Conservation (phyloP, 805 yeast genomes). For the Groenewaldozyma salmanticensis region DNA sequence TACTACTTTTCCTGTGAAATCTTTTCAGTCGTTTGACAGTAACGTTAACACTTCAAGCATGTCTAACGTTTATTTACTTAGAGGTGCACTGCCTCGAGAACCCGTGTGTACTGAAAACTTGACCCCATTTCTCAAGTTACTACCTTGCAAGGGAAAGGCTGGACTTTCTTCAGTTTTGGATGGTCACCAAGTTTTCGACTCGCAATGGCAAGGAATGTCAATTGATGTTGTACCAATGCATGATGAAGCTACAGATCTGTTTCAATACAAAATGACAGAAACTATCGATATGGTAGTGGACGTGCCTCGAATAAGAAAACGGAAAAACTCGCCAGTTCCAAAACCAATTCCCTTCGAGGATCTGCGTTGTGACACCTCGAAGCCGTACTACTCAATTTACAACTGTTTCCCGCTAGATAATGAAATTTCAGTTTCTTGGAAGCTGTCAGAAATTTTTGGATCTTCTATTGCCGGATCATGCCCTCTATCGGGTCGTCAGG, state of each 20-base stretch:
- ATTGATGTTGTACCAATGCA: constrained; percentile 64
- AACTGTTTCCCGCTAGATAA: constrained; percentile 74
- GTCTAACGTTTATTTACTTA: constrained; percentile 36
- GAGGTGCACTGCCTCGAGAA: constrained; percentile 89
- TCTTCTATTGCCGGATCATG: constrained; percentile 50
- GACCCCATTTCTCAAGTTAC: constrained; percentile 81
- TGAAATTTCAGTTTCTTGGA: constrained; percentile 36
- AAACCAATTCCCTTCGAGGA: constrained; percentile 62
- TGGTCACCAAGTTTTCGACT: constrained; percentile 78
- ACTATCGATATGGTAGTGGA: constrained; percentile 65
- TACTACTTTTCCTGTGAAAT: constrained; percentile 56
- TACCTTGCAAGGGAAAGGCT: constrained; percentile 87
- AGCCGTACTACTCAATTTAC: constrained; percentile 44
- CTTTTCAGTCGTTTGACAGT: constrained; percentile 26
- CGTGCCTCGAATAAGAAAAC: constrained; percentile 55
- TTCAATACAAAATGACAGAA: constrained; percentile 39
- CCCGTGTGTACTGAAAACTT: constrained; percentile 95
- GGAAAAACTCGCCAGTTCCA: constrained; percentile 61
- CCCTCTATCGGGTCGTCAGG: constrained; percentile 34
- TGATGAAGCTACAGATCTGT: constrained; percentile 18
- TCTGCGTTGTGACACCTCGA: constrained; percentile 63
- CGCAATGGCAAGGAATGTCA: constrained; percentile 91
- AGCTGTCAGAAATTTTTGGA: constrained; percentile 62
- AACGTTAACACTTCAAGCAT: background rate
- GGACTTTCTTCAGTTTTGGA: constrained; percentile 79